Conservation (phyloP, 345 rosid genomes). For the Clausena lansium region DNA sequence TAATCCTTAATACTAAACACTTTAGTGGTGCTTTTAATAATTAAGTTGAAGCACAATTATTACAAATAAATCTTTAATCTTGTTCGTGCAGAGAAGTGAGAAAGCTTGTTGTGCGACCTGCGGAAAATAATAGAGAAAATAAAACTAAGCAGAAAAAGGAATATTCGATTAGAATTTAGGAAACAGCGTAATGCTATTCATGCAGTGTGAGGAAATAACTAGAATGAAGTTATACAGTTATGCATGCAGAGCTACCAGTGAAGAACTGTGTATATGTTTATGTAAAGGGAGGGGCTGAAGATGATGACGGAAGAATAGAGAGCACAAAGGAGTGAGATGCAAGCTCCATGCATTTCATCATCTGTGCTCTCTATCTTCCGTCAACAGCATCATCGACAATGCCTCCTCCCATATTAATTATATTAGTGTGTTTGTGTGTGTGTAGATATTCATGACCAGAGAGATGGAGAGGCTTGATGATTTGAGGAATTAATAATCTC, state of each 20-base stretch:
- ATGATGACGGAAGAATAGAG: conserved; percentile 83
- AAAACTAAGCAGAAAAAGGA: too few species aligned
- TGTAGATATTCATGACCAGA: background rate
- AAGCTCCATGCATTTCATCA: conserved; percentile 37
- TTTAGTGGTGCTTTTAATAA: too few species aligned
- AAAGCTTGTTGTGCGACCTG: too few species aligned
- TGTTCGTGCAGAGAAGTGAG: too few species aligned
- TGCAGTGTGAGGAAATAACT: background rate
- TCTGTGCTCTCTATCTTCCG: conserved; percentile 96
- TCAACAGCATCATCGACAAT: conserved; percentile 53
- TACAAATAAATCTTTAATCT: too few species aligned
- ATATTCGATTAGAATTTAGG: background rate
- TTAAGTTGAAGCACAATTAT: too few species aligned
- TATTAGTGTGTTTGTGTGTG: too few species aligned
- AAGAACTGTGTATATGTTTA: too few species aligned
- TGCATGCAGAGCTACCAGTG: background rate
- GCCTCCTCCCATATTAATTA: background rate
- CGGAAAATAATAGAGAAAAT: too few species aligned
- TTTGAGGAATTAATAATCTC: background rate
- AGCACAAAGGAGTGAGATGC: conserved; percentile 76
- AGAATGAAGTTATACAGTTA: background rate
- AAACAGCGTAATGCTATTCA: background rate
- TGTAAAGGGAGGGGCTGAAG: conserved; percentile 26
- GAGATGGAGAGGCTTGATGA: background rate
- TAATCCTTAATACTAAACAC: too few species aligned